Conservation (phyloP, 164 flowering plant genomes). For the Chimonanthus salicifolius region DNA sequence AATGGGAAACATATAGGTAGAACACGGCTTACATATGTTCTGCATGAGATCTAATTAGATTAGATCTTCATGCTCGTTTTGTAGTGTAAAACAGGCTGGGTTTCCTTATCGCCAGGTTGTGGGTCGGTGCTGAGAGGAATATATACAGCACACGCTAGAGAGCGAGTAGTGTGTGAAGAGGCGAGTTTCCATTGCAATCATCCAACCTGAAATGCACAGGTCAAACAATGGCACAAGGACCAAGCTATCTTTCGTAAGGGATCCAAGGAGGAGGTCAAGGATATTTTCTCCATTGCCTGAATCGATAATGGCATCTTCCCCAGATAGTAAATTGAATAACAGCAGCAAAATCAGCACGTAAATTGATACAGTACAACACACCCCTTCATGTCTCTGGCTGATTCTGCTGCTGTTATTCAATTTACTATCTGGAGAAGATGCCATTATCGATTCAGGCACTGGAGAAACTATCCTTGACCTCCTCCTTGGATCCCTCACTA, state of each 20-base stretch:
- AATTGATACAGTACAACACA: too few relatives aligned
- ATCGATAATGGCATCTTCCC: slow-evolving; percentile 30
- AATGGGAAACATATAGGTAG: too few relatives aligned
- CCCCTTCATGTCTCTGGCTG: too few relatives aligned
- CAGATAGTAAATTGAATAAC: slow-evolving; percentile 22
- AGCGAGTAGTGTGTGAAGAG: slow-evolving; percentile 26
- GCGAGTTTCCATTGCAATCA: slow-evolving; percentile 66
- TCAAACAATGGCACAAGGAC: slow-evolving; percentile 2
- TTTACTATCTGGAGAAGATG: slow-evolving; percentile 40
- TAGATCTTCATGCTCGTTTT: too few relatives aligned
- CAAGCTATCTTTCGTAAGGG: slow-evolving; percentile 44
- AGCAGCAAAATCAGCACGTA: slow-evolving; percentile 14
- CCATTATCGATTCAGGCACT: slow-evolving; percentile 22
- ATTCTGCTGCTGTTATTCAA: slow-evolving; percentile 20
- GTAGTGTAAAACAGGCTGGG: too few relatives aligned
- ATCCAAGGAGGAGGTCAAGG: slow-evolving; percentile 46
- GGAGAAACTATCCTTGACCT: slow-evolving; percentile 52
- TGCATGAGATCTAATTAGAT: too few relatives aligned
- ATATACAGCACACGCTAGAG: too few relatives aligned
- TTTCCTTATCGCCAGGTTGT: too few relatives aligned
- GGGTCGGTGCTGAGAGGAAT: too few relatives aligned
- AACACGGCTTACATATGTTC: too few relatives aligned
- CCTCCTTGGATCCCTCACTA: slow-evolving; percentile 47
- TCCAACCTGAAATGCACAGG: slow-evolving; percentile 29
- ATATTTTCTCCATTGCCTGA: slow-evolving; percentile 49